Evolutionary conservation across 768 basidiomycete genomes (phyloP), one percentile per base, ranked within the genome.

Genomic region (Cystobasidium tubakii): DNA sequence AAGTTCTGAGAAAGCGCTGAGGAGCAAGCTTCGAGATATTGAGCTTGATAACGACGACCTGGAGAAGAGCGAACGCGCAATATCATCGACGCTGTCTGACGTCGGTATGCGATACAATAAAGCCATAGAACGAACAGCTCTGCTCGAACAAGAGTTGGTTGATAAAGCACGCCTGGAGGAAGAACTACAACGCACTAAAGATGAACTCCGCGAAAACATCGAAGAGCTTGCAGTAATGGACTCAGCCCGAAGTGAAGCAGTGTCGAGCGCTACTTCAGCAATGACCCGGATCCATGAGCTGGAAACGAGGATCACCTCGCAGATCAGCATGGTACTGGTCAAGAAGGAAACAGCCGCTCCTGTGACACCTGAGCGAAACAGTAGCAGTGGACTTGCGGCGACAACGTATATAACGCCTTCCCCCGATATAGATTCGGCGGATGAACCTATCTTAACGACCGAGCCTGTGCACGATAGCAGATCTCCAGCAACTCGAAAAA

Each of bases 21-120:
- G 90, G 81, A 83, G 89, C 25, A 88, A 89, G 79, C 82, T 92
- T 21, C 86, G 90, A 25, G 91, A 97, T 81, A 84, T 96, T 34
- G 95, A 98, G 82, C 90, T 98, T 87, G 95, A 95, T 60, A 97
- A 96, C 79, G 96, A 99, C 79, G 94, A 98, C 82, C 84, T 99
- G 73, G 96, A 98, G 80, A 86, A 93, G 75, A 94, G 90, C 81
- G 95, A 97, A 80, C 87, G 96, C 81, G 75, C 82, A 13, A 81
- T 81, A 15, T 79, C 81, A 4, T 82, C 82, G 3, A 81, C 81
- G 0, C 73, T 83, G 0, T 76, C 81, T 10, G 83, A 84, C 69
- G 82, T 94, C 77, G 89, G 89, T 2, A 90, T 90, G 80, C 84
- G 91, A 78, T 93, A 98, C 83, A 88, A 92, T 74, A 86, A 88